Base-by-base conservation (phyloP, 768 basidiomycete genomes). In the Suillus fuscotomentosus region DNA sequence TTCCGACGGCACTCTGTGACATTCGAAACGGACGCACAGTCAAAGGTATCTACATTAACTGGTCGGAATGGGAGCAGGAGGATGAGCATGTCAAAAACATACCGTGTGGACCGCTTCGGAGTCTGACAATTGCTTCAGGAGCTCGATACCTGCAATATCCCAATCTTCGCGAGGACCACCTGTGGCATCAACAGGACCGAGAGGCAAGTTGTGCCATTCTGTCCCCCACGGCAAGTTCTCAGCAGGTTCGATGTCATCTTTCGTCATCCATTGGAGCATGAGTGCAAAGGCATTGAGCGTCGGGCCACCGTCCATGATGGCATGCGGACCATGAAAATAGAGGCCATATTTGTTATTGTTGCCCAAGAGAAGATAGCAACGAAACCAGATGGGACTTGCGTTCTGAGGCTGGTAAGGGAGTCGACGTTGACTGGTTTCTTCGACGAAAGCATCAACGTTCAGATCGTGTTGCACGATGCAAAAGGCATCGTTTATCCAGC, bases 161-260 rank as follows among this genome's bases (percentile, higher is more conserved):
- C 73, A 75, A 48, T 63, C 68, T 3, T 60, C 15, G n/a, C 56
- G 64, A 9, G 41, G 62, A 5, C 72, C 72, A 10, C 73, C 72
- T 0, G 64, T 75, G 2, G 72, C 73, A 38, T 62, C 63, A 31
- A 73, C 65, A 6, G 70, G 72, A 27, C 74, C 73, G 5, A 66
- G 65, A 0, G 73, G 73, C 15, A 73, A 70, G 45, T 73, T 68
- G 31, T 63, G 67, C 72, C 72, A 72, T 42, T 75, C 72, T 38
- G 71, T 63, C 14, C 39, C 66, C 61, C 65, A 69, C 3, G 50
- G 51, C 3, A 65, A 51, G 2, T 38, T 45, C 11, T 64, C 65
- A 8, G 57, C 43, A n/a, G 38, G n/a, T 34, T 63, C 45, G 2
- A 27, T 17, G 2, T 34, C 22, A 5, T 68, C 67, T 3, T 24